phyloP scores from a whole-genome alignment of 805 yeast species.

The Yamadazyma ubonensis region DNA sequence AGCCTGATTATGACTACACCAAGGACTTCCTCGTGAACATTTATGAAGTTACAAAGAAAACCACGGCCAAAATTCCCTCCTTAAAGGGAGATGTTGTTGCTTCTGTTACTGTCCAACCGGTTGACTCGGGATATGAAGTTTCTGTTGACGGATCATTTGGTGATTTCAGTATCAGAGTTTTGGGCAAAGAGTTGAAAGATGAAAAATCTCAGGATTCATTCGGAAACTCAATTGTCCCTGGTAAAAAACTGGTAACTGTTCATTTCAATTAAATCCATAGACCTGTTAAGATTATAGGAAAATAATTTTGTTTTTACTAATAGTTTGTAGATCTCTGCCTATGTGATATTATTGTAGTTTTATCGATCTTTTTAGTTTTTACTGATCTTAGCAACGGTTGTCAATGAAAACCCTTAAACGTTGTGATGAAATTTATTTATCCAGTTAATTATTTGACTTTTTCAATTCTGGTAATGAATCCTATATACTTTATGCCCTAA shows the following conservation, averaged over 20 bases:
- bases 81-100: neutral
- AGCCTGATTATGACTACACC: slow-evolving; percentile 27
- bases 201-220: slow-evolving; percentile 17
- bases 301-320: no score
- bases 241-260: neutral
- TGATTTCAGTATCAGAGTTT: slow-evolving; percentile 18
- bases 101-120: neutral
- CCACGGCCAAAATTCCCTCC: slow-evolving; percentile 9
- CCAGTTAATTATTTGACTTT: no score
- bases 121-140: slow-evolving; percentile 16
- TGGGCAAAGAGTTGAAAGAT: slow-evolving; percentile 16
- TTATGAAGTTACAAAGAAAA: slow-evolving; percentile 13
- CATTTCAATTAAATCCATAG: neutral
- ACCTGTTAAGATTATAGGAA: no score
- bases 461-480: no score
- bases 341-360: no score
- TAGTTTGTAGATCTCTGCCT: no score
- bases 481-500: no score
- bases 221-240: slow-evolving; percentile 16
- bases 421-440: no score
- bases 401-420: no score
- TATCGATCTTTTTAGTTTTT: no score
- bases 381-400: no score
- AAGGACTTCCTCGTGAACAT: slow-evolving; percentile 27
- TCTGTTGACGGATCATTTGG: slow-evolving; percentile 16